Base-by-base conservation (phyloP, 1,284 basidiomycete genomes). In the Apiotrichum brassicae region DNA sequence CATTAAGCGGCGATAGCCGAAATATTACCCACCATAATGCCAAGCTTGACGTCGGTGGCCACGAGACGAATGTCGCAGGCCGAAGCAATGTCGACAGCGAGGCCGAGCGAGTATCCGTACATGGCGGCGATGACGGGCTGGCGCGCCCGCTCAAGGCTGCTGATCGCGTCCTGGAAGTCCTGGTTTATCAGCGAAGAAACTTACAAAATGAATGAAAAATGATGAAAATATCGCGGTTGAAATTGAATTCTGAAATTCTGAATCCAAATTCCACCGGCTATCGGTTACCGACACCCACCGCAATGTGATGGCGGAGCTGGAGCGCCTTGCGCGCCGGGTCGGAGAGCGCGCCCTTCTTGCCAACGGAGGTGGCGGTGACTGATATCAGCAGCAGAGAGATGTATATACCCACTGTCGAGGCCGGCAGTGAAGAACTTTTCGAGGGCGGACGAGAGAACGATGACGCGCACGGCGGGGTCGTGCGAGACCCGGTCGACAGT, bases 101-200 rank as follows among this genome's bases (percentile, higher is more conserved):
- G 78, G 0, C 92, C 92, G 43, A 86, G 72, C 11, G 82, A 81
- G 6, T 82, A 68, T 0, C 90, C 89, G 63, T 92, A 85, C 0
- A 87, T 76, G 0, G 92, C 90, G 1, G 77, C 84, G 48, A 97
- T 87, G 51, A 97, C 87, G 0, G 92, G 92, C 63, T 85, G 83
- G 0, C 80, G 79, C 58, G 83, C 84, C n/a, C 79, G 73, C 59
- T 88, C 82, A 0, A 87, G 79, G 0, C 82, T 75, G 0, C 79
- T 75, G 45, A 92, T 86, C 28, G 81, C 81, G n/a, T 73, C 65
- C 73, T 93, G 89, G 71, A 90, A 87, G 22, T 74, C 66, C 70
- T 76, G 38, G 8, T 11, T 20, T 37, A 42, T 45, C 26, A 45
- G 37, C 19, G 9, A 30, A 9, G 28, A 30, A 30, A 30, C 14